phyloP scores from a whole-genome alignment of 768 basidiomycete species.

The Agrocybe praecox region DNA sequence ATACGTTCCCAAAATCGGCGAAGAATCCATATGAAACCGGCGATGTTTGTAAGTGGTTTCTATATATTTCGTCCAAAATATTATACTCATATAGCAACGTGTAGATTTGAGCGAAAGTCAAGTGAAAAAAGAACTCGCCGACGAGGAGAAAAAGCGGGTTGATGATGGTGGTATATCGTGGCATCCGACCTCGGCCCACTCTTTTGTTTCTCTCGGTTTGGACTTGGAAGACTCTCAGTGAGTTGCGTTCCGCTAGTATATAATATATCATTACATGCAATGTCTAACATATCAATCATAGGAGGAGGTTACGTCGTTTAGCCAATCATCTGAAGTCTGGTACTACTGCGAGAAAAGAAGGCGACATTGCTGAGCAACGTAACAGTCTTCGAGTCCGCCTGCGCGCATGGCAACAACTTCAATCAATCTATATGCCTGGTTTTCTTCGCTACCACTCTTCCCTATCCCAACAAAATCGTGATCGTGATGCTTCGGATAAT shows the following conservation, averaged over 20 bases:
- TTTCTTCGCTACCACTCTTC: conserved; percentile 5
- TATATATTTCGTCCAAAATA: not conserved
- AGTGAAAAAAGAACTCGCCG: not conserved
- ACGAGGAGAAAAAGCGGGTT: too few species aligned
- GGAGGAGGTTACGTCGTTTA: conserved; percentile 6
- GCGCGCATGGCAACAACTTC: not conserved
- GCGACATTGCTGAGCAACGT: not conserved
- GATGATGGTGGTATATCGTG: not conserved
- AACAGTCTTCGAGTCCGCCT: too few species aligned
- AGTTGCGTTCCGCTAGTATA: too few species aligned
- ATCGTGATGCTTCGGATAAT: too few species aligned
- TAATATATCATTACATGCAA: not conserved
- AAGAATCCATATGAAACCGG: conserved; percentile 1
- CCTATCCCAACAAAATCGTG: not conserved
- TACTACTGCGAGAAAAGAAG: conserved; percentile 7
- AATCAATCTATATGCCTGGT: conserved; percentile 12
- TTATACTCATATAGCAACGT: not conserved
- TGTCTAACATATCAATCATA: too few species aligned
- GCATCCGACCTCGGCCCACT: not conserved
- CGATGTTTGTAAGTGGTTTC: not conserved
- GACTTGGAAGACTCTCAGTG: conserved; percentile 5
- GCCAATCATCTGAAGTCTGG: not conserved
- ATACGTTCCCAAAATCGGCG: not conserved
- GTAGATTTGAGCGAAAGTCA: not conserved
- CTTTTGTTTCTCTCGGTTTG: not conserved